Evolutionary conservation across 148 eudicot species (phyloP).

Genomic region (Limonium bicolor): DNA sequence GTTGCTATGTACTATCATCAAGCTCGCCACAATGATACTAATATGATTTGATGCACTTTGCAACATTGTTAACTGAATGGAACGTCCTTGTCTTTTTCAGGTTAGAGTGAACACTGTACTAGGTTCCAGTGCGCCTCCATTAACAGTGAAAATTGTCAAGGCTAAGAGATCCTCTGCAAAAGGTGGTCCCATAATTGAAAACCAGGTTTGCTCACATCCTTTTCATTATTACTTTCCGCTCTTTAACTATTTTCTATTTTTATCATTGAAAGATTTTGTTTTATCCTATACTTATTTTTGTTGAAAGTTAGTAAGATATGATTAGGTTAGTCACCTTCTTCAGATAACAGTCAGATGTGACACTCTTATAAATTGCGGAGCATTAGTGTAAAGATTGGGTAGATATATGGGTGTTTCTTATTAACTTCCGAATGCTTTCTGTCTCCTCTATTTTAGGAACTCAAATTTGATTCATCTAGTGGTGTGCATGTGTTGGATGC

Average conservation of each 20-base stretch:
- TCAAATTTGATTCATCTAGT: constrained; percentile 43
- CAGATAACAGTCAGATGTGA: no score
- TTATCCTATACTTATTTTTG: neutral
- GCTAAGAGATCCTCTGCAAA: constrained; percentile 51
- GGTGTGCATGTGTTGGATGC: constrained; percentile 53
- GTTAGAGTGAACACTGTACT: constrained; percentile 68
- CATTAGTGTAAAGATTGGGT: neutral
- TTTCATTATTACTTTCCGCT: neutral
- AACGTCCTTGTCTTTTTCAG: constrained; percentile 30
- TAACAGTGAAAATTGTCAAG: constrained; percentile 61
- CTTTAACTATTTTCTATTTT: neutral
- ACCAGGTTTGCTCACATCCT: constrained; percentile 32
- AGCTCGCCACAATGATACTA: no score
- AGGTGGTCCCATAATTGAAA: constrained; percentile 49
- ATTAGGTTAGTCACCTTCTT: no score
- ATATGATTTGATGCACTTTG: no score
- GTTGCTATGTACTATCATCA: no score
- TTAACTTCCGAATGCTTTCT: neutral
- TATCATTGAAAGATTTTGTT: neutral
- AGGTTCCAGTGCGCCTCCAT: constrained; percentile 64
- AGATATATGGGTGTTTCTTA: neutral
- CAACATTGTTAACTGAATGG: no score
- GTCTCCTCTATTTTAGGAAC: constrained; percentile 31
- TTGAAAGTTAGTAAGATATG: neutral
- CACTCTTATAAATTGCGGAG: no score